Base-by-base conservation (phyloP, 352 stramenopile genomes). In the Phytophthora rubi region DNA sequence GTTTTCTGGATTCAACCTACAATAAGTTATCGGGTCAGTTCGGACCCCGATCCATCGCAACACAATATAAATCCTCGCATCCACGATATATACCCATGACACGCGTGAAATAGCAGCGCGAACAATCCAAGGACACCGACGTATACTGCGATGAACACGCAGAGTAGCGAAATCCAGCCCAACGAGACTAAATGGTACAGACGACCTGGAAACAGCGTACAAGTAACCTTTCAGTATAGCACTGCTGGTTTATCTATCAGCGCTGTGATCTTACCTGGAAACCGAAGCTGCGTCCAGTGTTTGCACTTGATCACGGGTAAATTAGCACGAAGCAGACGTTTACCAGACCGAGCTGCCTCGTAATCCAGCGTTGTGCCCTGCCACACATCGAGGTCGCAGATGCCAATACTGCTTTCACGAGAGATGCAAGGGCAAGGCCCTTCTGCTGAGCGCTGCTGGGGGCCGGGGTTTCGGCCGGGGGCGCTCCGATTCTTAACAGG, bases 341-440 rank as follows among this genome's bases (percentile, higher is more conserved):
- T 33, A 15, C 53, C 53, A 6, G 67, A 73, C 33, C 39, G 16
- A 32, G 39, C 63, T 1, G 68, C 66, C 5, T 72, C 53, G 6
- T 37, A 39, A 55, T 91, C 83, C 10, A 89, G 66, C 21, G 62
- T 82, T 54, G 81, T 89, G 53, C 83, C 81, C 23, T 82, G 69
- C 83, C 83, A 91, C 35, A 88, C 70, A 59, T 81, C 74, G 26
- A 89, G 73, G 18, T 73, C 81, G 28, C 83, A 88, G 45, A 89
- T 70, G 1, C 78, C 81, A 18, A 70, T 62, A 44, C 76, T 84
- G 18, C 65, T 45, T 47, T 53, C 44, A 9, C 58, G 56, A 21
- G 53, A 28, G 6, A 82, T 32, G 59, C 79, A 91, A 6, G 66
- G 30, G 45, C 83, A 91, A 18, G 45, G 45, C 6, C 45, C 15